Percentiles rank a stretch among this genome's conserved stretches.
These are phyloP conservation scores for Coccinonectria pachysandricola DNA, from an alignment of 2,329 filamentous ascomycete species.

Conservation along the genomic window DNA sequence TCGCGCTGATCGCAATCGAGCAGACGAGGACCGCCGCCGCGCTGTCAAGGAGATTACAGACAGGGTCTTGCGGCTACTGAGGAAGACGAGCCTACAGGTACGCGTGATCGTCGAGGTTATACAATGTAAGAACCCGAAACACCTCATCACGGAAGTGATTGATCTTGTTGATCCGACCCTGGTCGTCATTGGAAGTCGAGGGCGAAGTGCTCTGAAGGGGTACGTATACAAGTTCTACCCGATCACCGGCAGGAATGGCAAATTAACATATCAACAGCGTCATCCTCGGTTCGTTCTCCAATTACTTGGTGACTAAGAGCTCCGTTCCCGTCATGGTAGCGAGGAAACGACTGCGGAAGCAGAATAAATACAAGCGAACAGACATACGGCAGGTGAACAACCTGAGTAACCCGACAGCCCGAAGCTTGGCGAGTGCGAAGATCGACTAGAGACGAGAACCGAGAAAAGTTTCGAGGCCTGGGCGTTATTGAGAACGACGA, in stretches of 20 bases:
- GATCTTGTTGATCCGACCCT: slow-evolving; percentile 85
- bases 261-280: slow-evolving; percentile 49
- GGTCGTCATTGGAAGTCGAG: slow-evolving; percentile 85
- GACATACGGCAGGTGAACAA: slow-evolving; percentile 73
- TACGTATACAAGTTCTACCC: slow-evolving; percentile 43
- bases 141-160: slow-evolving; percentile 94
- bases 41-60: slow-evolving; percentile 80
- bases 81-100: slow-evolving; percentile 88
- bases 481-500: too few relatives aligned
- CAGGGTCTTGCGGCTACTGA: slow-evolving; percentile 70
- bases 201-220: slow-evolving; percentile 88
- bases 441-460: slow-evolving; percentile 46
- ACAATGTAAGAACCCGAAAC: slow-evolving; percentile 95
- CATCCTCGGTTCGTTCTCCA: slow-evolving; percentile 90
- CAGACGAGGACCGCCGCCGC: slow-evolving; percentile 69
- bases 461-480: too few relatives aligned
- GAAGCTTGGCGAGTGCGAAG: slow-evolving; percentile 60
- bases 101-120: slow-evolving; percentile 91
- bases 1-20: slow-evolving; percentile 41
- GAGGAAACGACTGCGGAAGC: slow-evolving; percentile 77
- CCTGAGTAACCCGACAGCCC: slow-evolving; percentile 57
- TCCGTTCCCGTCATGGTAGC: slow-evolving; percentile 98
- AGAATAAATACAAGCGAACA: slow-evolving; percentile 64
- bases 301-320: slow-evolving; percentile 94
- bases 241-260: background rate